These are phyloP conservation scores for Mycena galericulata DNA, from an alignment of 768 basidiomycete genomes.

Conservation along the genomic window DNA sequence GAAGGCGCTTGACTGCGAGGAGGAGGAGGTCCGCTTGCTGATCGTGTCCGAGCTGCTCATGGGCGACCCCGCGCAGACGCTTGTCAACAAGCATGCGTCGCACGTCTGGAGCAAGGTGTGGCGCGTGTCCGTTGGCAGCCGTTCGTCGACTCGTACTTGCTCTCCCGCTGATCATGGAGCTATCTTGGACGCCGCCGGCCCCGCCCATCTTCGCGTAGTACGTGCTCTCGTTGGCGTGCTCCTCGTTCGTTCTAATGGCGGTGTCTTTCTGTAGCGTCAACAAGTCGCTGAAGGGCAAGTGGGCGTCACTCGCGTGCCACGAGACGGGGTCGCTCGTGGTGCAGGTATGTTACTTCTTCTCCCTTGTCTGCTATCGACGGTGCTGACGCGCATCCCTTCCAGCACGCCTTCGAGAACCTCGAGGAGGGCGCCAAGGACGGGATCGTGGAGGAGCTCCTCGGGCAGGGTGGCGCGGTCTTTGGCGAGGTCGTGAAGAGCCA, in stretches of 20 bases:
- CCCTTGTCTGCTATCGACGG: neutral
- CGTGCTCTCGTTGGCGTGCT: slow-evolving; percentile 42
- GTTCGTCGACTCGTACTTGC: slow-evolving; percentile 17
- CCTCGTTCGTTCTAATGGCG: neutral
- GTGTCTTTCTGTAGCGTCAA: slow-evolving; percentile 70
- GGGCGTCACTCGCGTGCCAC: slow-evolving; percentile 90
- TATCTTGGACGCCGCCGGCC: slow-evolving; percentile 88
- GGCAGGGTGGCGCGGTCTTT: slow-evolving; percentile 75
- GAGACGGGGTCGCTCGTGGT: slow-evolving; percentile 92
- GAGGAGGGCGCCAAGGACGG: slow-evolving; percentile 88
- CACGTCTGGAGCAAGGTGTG: slow-evolving; percentile 92
- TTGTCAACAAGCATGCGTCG: slow-evolving; percentile 91
- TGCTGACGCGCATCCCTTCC: slow-evolving; percentile 1
- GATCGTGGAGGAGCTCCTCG: slow-evolving; percentile 86
- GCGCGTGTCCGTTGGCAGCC: neutral
- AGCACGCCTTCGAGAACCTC: slow-evolving; percentile 90
- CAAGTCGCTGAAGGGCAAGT: slow-evolving; percentile 87
- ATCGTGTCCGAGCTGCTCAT: slow-evolving; percentile 88
- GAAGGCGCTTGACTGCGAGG: slow-evolving; percentile 92
- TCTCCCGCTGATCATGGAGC: slow-evolving; percentile 79
- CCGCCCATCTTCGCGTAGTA: slow-evolving; percentile 91
- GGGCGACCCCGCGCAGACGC: slow-evolving; percentile 86
- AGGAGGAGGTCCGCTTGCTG: slow-evolving; percentile 77
- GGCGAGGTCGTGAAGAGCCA: slow-evolving; percentile 86
- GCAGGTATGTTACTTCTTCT: slow-evolving; percentile 61